Percentiles rank a stretch among this genome's conserved stretches.
Conservation (phyloP, 768 basidiomycete species). For the Termitomyces sp. region DNA sequence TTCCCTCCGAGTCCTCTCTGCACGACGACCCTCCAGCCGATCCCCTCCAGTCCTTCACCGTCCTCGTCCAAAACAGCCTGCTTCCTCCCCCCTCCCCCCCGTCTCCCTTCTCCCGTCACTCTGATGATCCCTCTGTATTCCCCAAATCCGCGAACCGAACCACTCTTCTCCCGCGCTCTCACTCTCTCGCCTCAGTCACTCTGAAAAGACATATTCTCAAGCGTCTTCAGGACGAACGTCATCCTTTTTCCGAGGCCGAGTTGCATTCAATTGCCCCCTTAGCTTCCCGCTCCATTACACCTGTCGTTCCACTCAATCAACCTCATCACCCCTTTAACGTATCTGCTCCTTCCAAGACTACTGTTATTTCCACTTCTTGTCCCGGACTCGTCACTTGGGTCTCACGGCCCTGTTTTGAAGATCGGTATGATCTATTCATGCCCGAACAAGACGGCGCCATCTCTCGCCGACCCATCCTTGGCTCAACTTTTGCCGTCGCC, state of each 20-base stretch:
- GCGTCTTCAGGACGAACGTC: constrained; percentile 31
- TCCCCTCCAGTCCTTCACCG: constrained; percentile 20
- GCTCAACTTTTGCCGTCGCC: constrained; percentile 55
- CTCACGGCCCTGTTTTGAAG: constrained; percentile 72
- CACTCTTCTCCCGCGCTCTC: constrained; percentile 26
- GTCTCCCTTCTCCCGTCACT: constrained; percentile 43
- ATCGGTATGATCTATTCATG: constrained; percentile 54
- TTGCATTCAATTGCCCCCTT: constrained; percentile 40
- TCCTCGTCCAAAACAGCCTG: constrained; percentile 43
- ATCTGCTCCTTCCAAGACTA: constrained; percentile 24
- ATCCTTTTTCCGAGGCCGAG: constrained; percentile 32
- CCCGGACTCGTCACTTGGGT: constrained; percentile 65
- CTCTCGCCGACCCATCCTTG: constrained; percentile 35
- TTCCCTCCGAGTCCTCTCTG: constrained; percentile 11
- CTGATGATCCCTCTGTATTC: constrained; percentile 31
- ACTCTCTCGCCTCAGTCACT: constrained; percentile 38
- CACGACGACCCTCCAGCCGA: constrained; percentile 2
- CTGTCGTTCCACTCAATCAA: constrained; percentile 18
- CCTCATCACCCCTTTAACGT: constrained; percentile 26
- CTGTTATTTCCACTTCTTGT: constrained; percentile 35
- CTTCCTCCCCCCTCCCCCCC: constrained; percentile 31
- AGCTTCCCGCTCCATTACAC: constrained; percentile 24
- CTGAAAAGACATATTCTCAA: constrained; percentile 47
- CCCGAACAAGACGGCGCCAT: constrained; percentile 31
- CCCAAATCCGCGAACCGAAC: constrained; percentile 52